Conservation (phyloP, 345 rosid genomes). For the Toxicodendron radicans region DNA sequence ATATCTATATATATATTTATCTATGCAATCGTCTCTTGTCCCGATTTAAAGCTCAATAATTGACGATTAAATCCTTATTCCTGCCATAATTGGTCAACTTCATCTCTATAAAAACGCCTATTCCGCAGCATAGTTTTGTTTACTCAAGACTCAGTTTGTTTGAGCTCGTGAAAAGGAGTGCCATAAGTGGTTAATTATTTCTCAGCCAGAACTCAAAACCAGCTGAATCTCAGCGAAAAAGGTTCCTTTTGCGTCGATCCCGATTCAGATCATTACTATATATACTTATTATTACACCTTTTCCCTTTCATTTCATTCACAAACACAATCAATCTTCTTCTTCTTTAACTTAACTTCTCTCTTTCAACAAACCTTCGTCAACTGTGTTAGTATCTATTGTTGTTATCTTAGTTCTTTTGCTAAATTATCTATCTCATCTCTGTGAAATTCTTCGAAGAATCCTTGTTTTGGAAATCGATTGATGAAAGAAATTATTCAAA, state of each 20-base stretch:
- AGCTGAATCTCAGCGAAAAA: not conserved
- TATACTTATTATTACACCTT: not conserved
- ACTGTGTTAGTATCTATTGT: not conserved
- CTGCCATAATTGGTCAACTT: not conserved
- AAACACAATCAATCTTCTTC: not conserved
- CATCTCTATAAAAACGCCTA: not conserved
- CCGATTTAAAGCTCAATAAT: not conserved
- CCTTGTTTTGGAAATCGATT: not conserved
- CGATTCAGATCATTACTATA: slow-evolving; percentile 14
- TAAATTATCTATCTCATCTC: not conserved
- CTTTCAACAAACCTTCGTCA: not conserved
- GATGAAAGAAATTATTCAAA: not conserved
- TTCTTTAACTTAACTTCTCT: not conserved
- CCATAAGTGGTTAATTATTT: not conserved
- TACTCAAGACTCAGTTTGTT: not conserved
- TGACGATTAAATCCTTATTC: not conserved
- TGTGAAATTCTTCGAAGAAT: not conserved
- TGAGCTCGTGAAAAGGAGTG: slow-evolving; percentile 5
- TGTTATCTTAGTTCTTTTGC: not conserved
- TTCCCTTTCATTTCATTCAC: not conserved
- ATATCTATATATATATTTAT: too few relatives aligned
- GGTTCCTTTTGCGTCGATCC: slow-evolving; percentile 12
- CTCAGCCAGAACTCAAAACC: not conserved
- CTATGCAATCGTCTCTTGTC: not conserved
- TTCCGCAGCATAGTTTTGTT: not conserved